phyloP scores from a whole-genome alignment of 768 basidiomycete species.

The Termitomyces sp. region DNA sequence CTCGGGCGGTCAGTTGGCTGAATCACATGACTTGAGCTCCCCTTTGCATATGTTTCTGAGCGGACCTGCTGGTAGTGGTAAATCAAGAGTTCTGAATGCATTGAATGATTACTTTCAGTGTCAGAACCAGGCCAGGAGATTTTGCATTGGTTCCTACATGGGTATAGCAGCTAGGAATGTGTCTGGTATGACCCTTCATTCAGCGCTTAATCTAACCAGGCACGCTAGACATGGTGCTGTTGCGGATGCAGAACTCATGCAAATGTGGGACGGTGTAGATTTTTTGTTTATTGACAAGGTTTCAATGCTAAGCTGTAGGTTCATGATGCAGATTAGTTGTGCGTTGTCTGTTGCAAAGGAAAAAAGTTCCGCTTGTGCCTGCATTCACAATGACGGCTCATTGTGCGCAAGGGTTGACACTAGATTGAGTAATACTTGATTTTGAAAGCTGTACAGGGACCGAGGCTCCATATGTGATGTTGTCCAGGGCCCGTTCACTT shows the following conservation, averaged over 20 bases:
- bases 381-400: too few species aligned
- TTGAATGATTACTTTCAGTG: conserved; percentile 24
- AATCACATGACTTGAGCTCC: neutral
- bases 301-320: conserved; percentile 8
- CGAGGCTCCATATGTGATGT: too few species aligned
- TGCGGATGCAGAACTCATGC: neutral
- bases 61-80: conserved; percentile 38
- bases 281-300: conserved; percentile 24
- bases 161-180: conserved; percentile 35
- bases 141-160: conserved; percentile 27
- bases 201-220: conserved; percentile 13
- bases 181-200: conserved; percentile 32
- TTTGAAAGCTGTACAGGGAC: too few species aligned
- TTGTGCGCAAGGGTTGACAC: too few species aligned
- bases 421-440: too few species aligned
- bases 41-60: conserved; percentile 27
- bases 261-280: conserved; percentile 25
- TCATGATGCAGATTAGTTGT: neutral
- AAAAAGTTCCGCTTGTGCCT: too few species aligned
- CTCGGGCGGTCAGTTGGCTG: too few species aligned
- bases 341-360: too few species aligned
- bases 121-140: conserved; percentile 14
- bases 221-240: neutral
- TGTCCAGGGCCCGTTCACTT: too few species aligned
- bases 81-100: conserved; percentile 31